A percentile compares a stretch with the other conserved stretches of the same genome.
These are phyloP conservation scores for Colletotrichum lindemuthianum DNA, from an alignment of 2,329 filamentous ascomycete genomes.

Conservation along the genomic window DNA sequence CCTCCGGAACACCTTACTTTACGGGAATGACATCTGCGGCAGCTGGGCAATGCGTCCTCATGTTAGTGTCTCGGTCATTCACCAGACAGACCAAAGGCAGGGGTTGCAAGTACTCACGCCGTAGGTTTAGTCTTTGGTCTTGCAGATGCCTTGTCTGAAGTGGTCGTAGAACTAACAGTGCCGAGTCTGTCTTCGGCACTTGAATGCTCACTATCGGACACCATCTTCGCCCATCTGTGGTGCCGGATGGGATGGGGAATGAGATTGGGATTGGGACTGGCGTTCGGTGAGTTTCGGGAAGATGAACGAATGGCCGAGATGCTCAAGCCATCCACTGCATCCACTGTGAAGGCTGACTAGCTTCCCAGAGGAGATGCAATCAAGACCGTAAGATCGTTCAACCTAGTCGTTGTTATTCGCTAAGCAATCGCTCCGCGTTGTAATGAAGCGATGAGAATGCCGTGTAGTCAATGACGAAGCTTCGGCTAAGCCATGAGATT, in stretches of 20 bases:
- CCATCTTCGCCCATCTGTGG: slow-evolving; percentile 18
- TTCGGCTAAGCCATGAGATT: neutral
- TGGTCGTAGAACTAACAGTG: neutral
- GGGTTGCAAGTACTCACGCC: slow-evolving; percentile 25
- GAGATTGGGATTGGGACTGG: too few species aligned
- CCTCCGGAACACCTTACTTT: slow-evolving; percentile 49
- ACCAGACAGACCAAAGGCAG: neutral
- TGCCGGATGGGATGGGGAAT: neutral
- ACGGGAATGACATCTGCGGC: slow-evolving; percentile 45
- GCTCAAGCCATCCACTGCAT: neutral
- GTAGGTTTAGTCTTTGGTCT: slow-evolving; percentile 34
- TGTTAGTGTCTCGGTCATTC: neutral
- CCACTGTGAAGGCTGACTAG: neutral
- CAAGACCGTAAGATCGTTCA: neutral
- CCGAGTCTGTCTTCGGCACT: slow-evolving; percentile 19
- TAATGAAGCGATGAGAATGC: too few species aligned
- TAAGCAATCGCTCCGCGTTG: too few species aligned
- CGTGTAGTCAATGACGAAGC: too few species aligned
- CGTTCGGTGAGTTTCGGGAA: slow-evolving; percentile 15
- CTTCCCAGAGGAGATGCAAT: neutral
- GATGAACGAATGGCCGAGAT: slow-evolving; percentile 7
- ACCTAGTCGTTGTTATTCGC: too few species aligned
- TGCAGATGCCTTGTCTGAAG: neutral
- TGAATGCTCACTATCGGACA: slow-evolving; percentile 23
- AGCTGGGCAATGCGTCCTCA: slow-evolving; percentile 39